A percentile compares a stretch with the other conserved stretches of the same genome.
These are phyloP conservation scores for Yamadazyma jaroonii DNA, from an alignment of 1,139 yeast species.

Conservation along the genomic window DNA sequence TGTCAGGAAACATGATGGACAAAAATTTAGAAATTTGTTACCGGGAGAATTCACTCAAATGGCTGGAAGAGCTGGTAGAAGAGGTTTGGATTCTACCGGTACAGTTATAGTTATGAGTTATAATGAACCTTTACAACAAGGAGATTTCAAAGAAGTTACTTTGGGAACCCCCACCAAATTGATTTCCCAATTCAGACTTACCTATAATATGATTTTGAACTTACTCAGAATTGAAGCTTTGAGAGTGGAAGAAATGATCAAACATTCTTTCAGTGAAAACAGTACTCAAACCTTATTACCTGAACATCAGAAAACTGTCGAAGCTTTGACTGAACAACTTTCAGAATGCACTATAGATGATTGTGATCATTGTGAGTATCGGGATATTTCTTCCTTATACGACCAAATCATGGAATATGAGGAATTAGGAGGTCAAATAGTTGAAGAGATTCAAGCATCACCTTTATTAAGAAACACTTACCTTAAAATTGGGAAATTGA, in stretches of 20 bases:
- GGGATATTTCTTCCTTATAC: conserved; percentile 44
- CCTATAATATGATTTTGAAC: conserved; percentile 94
- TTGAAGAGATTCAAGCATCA: conserved; percentile 45
- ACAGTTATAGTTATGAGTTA: conserved; percentile 94
- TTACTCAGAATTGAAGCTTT: conserved; percentile 89
- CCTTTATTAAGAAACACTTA: conserved; percentile 43
- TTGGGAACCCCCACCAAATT: conserved; percentile 88
- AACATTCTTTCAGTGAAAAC: conserved; percentile 91
- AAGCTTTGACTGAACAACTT: conserved; percentile 49
- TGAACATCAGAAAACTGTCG: conserved; percentile 72
- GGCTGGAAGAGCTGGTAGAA: conserved; percentile 99
- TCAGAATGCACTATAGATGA: conserved; percentile 35
- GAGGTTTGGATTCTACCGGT: conserved; percentile 92
- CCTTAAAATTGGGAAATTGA: conserved; percentile 57
- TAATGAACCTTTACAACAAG: conserved; percentile 61
- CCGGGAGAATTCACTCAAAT: conserved; percentile 98
- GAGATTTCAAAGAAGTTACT: conserved; percentile 71
- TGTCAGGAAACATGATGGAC: conserved; percentile 86
- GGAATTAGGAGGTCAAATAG: conserved; percentile 40
- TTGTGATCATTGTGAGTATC: conserved; percentile 33
- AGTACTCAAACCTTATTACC: conserved; percentile 83
- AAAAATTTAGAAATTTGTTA: conserved; percentile 69
- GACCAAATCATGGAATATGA: conserved; percentile 46
- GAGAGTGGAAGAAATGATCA: conserved; percentile 95
- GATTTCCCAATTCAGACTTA: conserved; percentile 86